Evolutionary conservation across 371 early-diverging fungal genomes (phyloP), one percentile per base, ranked within the genome.

Genomic region (Rhizomucor miehei): DNA sequence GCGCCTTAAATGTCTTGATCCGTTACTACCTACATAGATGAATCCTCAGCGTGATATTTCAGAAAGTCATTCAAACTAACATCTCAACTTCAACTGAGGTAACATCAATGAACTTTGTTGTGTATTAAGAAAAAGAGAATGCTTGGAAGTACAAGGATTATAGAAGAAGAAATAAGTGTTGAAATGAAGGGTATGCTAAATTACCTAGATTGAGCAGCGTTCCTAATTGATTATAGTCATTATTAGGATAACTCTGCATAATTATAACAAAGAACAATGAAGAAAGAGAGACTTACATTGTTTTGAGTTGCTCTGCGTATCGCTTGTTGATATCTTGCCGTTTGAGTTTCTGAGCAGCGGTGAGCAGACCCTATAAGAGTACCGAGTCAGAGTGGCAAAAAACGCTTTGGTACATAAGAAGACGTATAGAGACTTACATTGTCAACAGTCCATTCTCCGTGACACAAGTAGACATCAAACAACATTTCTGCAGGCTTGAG

Each of bases 311-410:
- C 1, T 34, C 25, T 50, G 70, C 63, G 68, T 85, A 90, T 25
- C 62, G 57, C 40, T 80, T 69, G 57, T 80, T 67, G 51, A 93
- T 81, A 48, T 86, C 89, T 46, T 78, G 79, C 50, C 96, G 85
- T 77, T 92, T 90, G 37, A 94, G 60, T 72, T 96, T 96, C 71
- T 86, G 87, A 5, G 95, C 92, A 2, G 95, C 92, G 0, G 96
- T 95, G 71, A 90, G 66, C 41, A 84, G 47, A 16, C 77, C 71
- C 59, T 62, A 14, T 50, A 14, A 17, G 23, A n/a, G n/a, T n/a
- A n/a, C n/a, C n/a, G n/a, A n/a, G n/a, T n/a, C n/a, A 38, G 19
- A 41, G 16, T 10, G 5, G 17, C 41, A 17, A 21, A 8, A 41
- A 0, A 1, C 36, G 35, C 16, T 8, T 29, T 44, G 45, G 20